These are phyloP conservation scores for Ogataea hybrid DNA, from an alignment of 1,139 yeast genomes.

Conservation along the genomic window DNA sequence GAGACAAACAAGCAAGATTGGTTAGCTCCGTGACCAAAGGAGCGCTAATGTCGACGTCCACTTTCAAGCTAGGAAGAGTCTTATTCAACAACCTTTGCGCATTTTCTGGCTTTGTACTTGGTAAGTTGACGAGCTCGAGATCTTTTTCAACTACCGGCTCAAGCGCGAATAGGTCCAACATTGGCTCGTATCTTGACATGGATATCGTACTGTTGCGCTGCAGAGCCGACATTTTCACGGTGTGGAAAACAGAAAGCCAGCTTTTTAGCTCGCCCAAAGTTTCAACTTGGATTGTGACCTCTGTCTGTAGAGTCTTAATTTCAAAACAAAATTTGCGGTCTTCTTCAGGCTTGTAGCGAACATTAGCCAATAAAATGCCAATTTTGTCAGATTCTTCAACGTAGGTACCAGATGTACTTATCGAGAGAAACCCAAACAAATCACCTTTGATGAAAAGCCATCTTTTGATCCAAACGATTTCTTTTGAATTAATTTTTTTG, in stretches of 20 bases:
- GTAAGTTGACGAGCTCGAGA: constrained; percentile 42
- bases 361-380: constrained; percentile 70
- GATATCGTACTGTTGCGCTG: constrained; percentile 49
- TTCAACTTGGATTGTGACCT: constrained; percentile 74
- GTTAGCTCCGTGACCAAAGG: constrained; percentile 79
- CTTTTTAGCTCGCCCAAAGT: constrained; percentile 64
- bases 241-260: constrained; percentile 76
- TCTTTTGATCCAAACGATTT: constrained; percentile 77
- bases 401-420: constrained; percentile 68
- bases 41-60: constrained; percentile 37
- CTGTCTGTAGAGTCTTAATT: constrained; percentile 63
- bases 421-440: constrained; percentile 74
- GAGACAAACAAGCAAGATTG: constrained; percentile 65
- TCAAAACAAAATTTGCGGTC: constrained; percentile 86
- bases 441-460: constrained; percentile 90
- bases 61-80: constrained; percentile 20
- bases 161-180: constrained; percentile 70
- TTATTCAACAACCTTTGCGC: constrained; percentile 24
- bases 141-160: constrained; percentile 52
- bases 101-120: constrained; percentile 15
- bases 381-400: constrained; percentile 92
- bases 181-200: constrained; percentile 68
- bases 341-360: constrained; percentile 69
- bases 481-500: constrained; percentile 41
- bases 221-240: constrained; percentile 55